Evolutionary conservation across 2,329 filamentous ascomycete species (phyloP).

Genomic region (Alternaria ethzedia): DNA sequence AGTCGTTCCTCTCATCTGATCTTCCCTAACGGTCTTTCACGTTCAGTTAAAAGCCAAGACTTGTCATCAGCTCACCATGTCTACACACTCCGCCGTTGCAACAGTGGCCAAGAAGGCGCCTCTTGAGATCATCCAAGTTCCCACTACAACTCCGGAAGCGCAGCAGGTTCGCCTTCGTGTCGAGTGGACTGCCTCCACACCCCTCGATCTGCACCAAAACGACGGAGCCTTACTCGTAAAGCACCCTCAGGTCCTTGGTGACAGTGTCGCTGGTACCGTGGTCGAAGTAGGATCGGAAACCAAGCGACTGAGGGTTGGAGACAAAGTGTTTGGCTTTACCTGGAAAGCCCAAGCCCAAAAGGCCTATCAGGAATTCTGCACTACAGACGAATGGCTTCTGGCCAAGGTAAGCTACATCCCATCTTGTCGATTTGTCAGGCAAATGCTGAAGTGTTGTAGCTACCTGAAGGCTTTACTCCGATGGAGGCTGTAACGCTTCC

Average conservation of each 20-base stretch:
- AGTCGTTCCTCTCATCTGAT: background rate
- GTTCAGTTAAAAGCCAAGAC: background rate
- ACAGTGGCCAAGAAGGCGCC: constrained; percentile 48
- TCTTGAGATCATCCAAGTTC: constrained; percentile 45
- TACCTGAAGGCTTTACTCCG: constrained; percentile 53
- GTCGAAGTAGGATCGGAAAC: constrained; percentile 57
- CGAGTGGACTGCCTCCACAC: constrained; percentile 66
- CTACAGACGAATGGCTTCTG: constrained; percentile 57
- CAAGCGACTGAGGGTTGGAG: constrained; percentile 58
- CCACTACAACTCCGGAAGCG: constrained; percentile 38
- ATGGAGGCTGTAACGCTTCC: constrained; percentile 61
- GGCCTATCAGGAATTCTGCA: constrained; percentile 63
- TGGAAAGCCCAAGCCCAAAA: constrained; percentile 57
- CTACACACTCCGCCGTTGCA: constrained; percentile 51
- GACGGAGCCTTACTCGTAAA: constrained; percentile 64
- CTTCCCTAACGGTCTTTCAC: background rate
- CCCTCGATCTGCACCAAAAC: constrained; percentile 67
- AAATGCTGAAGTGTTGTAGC: constrained; percentile 25
- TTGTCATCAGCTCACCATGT: constrained; percentile 16
- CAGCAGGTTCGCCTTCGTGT: constrained; percentile 63
- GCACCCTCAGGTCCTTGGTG: constrained; percentile 60
- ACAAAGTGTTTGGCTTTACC: constrained; percentile 64
- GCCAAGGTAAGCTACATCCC: constrained; percentile 21
- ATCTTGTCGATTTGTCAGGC: fast-evolving
- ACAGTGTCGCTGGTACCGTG: constrained; percentile 60